Evolutionary conservation across 306 rosid species (phyloP).

Genomic region (Sicyos baderoa): DNA sequence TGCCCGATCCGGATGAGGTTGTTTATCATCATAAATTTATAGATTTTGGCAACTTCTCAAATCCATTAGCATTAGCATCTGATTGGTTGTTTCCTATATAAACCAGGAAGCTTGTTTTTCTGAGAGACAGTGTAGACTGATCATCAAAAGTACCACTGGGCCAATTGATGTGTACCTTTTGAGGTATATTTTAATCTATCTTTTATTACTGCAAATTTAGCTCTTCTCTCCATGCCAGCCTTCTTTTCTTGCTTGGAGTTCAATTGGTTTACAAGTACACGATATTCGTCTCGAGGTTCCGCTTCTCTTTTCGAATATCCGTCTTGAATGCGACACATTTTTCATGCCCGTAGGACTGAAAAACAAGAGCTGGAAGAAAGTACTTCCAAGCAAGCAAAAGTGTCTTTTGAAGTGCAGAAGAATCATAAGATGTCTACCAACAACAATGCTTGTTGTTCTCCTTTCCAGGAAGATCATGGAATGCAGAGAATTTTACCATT

Average conservation of each 20-base stretch:
- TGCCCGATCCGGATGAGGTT: conserved; percentile 86
- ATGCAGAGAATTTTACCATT: conserved; percentile 58
- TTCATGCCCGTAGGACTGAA: background rate
- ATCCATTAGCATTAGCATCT: conserved; percentile 18
- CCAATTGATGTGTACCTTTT: conserved; percentile 63
- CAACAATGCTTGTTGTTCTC: conserved; percentile 22
- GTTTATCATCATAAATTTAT: conserved; percentile 26
- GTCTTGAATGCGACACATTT: background rate
- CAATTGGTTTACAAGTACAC: conserved; percentile 5
- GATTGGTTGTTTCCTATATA: conserved; percentile 25
- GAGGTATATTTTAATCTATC: conserved; percentile 41
- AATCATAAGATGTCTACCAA: conserved; percentile 22
- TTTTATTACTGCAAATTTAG: conserved; percentile 11
- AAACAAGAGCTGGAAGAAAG: background rate
- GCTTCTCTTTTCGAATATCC: background rate
- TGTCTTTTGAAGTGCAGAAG: conserved; percentile 21
- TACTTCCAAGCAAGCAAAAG: conserved; percentile 2
- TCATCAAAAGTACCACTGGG: conserved; percentile 61
- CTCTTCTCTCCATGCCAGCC: background rate
- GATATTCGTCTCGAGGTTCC: background rate
- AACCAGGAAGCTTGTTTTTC: conserved; percentile 50
- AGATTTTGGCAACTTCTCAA: conserved; percentile 23
- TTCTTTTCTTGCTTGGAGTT: conserved; percentile 10
- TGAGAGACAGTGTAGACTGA: conserved; percentile 59
- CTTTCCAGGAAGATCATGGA: conserved; percentile 33